A percentile compares a stretch with the other conserved stretches of the same genome.
phyloP scores from a whole-genome alignment of 2,329 filamentous ascomycete species.

The Penicillium sp. region DNA sequence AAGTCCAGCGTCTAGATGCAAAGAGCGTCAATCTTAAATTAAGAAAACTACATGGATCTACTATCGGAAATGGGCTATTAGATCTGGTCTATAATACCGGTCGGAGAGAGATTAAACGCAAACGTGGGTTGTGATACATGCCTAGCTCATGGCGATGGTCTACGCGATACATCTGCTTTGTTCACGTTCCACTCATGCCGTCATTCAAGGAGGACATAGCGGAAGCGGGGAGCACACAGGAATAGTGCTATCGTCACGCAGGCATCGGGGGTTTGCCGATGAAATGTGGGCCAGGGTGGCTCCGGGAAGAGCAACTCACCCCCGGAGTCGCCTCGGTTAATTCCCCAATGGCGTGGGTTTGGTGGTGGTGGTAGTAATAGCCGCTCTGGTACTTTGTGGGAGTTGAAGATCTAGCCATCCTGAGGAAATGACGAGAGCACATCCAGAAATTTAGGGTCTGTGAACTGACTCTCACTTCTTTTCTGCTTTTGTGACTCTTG shows the following conservation, averaged over 20 bases:
- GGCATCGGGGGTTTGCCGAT: conserved; percentile 5
- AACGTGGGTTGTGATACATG: not conserved
- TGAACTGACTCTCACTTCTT: not conserved
- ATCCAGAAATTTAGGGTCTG: not conserved
- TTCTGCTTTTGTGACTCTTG: not conserved
- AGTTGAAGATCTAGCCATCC: not conserved
- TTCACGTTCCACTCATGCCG: not conserved
- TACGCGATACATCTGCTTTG: not conserved
- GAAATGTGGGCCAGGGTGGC: not conserved
- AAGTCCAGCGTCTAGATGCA: too few relatives aligned
- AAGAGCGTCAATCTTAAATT: not conserved
- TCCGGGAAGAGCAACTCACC: not conserved
- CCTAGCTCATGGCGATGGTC: too few relatives aligned
- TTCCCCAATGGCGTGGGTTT: not conserved
- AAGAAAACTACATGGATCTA: not conserved
- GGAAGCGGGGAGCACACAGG: not conserved
- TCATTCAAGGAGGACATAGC: not conserved
- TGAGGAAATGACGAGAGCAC: not conserved
- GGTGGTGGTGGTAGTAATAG: not conserved
- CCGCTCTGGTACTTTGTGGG: not conserved
- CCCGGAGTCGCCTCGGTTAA: conserved; percentile 3
- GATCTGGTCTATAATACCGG: not conserved
- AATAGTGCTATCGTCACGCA: not conserved
- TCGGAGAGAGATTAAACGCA: not conserved
- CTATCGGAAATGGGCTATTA: not conserved